phyloP scores from a whole-genome alignment of 1,284 basidiomycete genomes.

The Trichosporon sp. region DNA sequence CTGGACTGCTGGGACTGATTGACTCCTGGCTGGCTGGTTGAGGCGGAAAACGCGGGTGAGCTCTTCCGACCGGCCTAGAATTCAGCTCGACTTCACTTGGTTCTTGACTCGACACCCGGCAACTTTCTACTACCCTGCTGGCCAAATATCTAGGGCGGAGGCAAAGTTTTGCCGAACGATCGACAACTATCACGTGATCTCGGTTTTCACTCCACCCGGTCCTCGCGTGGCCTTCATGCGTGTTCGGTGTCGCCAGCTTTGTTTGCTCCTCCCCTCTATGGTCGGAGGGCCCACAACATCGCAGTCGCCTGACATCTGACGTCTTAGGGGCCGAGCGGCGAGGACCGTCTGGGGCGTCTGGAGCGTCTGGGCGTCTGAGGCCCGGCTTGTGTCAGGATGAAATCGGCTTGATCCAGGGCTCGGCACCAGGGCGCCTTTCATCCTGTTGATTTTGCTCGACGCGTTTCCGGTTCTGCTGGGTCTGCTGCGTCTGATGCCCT shows the following conservation, averaged over 20 bases:
- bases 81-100: background rate
- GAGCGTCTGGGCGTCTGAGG: too few species aligned
- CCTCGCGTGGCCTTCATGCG: background rate
- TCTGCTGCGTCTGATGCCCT: too few species aligned
- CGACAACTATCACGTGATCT: background rate
- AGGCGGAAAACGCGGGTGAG: slow-evolving; percentile 1
- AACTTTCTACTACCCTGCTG: background rate
- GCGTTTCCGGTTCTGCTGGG: background rate
- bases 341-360: background rate
- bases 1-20: background rate
- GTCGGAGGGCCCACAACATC: too few species aligned
- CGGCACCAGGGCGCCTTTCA: background rate
- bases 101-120: slow-evolving; percentile 1
- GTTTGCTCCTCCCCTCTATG: background rate
- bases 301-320: background rate
- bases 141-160: background rate
- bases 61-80: slow-evolving; percentile 1
- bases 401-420: background rate
- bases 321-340: background rate
- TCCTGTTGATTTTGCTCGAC: background rate
- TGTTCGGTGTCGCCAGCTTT: background rate
- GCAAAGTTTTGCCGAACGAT: slow-evolving; percentile 1
- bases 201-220: background rate
- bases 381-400: background rate
- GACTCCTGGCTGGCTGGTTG: background rate